A percentile compares a stretch with the other conserved stretches of the same genome.
These are phyloP conservation scores for Talaromyces verruculosus DNA, from an alignment of 2,329 filamentous ascomycete species.

Conservation along the genomic window DNA sequence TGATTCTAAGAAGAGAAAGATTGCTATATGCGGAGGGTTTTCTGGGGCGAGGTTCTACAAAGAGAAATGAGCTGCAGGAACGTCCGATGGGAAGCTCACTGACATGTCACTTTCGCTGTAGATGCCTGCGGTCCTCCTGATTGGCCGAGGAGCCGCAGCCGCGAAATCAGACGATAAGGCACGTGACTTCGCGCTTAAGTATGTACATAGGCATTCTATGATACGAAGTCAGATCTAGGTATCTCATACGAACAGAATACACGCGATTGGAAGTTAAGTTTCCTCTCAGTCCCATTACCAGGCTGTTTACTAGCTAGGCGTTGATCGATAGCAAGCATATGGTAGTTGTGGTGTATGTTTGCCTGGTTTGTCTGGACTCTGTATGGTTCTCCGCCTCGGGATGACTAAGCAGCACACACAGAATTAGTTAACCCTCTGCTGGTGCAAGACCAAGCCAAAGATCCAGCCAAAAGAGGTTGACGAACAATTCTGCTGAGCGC, in stretches of 20 bases:
- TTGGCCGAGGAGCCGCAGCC: background rate
- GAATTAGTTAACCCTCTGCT: slow-evolving; percentile 22
- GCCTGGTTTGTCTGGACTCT: slow-evolving; percentile 16
- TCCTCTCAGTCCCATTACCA: too few relatives aligned
- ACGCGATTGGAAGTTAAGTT: too few relatives aligned
- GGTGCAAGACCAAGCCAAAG: slow-evolving; percentile 10
- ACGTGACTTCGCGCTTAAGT: slow-evolving; percentile 7
- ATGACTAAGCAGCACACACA: slow-evolving; percentile 26
- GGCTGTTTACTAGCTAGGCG: too few relatives aligned
- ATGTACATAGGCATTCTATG: background rate
- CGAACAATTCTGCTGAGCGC: slow-evolving; percentile 12
- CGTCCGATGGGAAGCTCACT: slow-evolving; percentile 12
- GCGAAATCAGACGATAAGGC: background rate
- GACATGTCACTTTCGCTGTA: background rate
- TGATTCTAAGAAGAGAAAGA: background rate
- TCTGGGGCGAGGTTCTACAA: background rate
- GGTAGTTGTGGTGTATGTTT: background rate
- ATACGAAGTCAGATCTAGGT: too few relatives aligned
- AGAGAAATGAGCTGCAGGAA: slow-evolving; percentile 5
- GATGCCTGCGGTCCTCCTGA: background rate
- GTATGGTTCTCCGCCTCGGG: slow-evolving; percentile 9
- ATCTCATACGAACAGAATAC: too few relatives aligned
- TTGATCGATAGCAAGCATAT: too few relatives aligned
- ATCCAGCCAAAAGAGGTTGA: slow-evolving; percentile 11
- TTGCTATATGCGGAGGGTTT: background rate